Percentiles rank a stretch among this genome's conserved stretches.
Evolutionary conservation across 345 rosid species (phyloP).

Genomic region (Citrus sp.): DNA sequence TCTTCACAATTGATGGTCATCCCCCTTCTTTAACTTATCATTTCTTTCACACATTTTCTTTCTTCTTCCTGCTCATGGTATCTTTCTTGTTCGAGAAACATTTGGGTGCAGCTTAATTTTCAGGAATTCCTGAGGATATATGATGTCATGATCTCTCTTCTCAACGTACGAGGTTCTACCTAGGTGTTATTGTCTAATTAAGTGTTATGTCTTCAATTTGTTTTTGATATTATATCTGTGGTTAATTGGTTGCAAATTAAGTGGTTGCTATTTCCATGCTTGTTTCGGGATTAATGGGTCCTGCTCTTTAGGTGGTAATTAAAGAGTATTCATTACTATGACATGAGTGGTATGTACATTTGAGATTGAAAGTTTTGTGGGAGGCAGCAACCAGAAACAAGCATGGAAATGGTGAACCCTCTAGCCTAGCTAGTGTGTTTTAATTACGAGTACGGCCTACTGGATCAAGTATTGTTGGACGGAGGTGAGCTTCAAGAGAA

Average conservation of each 20-base stretch:
- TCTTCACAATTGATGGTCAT: slow-evolving; percentile 49
- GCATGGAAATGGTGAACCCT: slow-evolving; percentile 44
- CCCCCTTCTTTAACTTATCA: not conserved
- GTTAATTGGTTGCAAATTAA: not conserved
- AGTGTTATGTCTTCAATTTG: not conserved
- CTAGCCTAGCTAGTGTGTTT: not conserved
- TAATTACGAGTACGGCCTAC: not conserved
- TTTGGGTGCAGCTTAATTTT: too few species aligned
- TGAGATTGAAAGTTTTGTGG: not conserved
- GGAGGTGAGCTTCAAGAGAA: slow-evolving; percentile 33
- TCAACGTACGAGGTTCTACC: not conserved
- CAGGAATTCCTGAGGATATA: too few species aligned
- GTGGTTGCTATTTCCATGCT: slow-evolving; percentile 45
- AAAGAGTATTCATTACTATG: not conserved
- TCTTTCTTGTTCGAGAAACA: too few species aligned
- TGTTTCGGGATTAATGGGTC: slow-evolving; percentile 23
- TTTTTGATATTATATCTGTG: not conserved
- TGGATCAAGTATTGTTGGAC: not conserved
- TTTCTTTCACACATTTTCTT: not conserved
- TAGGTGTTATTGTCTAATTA: not conserved
- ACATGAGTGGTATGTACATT: too few species aligned
- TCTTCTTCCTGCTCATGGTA: too few species aligned
- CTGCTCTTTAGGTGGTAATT: not conserved
- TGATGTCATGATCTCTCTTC: too few species aligned
- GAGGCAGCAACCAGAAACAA: slow-evolving; percentile 32